phyloP scores from a whole-genome alignment of 805 yeast genomes.

The Candida wancherniae region DNA sequence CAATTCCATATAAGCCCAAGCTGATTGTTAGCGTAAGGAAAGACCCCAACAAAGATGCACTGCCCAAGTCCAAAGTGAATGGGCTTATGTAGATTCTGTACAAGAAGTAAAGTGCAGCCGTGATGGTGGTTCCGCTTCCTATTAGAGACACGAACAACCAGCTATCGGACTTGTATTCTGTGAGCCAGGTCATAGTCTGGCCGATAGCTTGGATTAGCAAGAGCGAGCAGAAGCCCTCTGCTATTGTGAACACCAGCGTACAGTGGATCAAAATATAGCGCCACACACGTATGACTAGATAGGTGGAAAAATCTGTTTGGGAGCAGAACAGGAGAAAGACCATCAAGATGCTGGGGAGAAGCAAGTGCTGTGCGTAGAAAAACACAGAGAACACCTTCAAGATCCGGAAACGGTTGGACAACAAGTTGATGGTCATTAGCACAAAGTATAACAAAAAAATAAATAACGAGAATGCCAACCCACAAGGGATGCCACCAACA shows the following conservation, averaged over 20 bases:
- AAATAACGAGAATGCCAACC: conserved; percentile 76
- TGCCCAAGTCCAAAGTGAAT: conserved; percentile 59
- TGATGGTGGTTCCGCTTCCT: conserved; percentile 67
- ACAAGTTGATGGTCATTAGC: conserved; percentile 66
- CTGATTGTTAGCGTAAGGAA: conserved; percentile 71
- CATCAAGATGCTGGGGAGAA: conserved; percentile 77
- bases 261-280: conserved; percentile 64
- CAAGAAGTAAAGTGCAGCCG: conserved; percentile 72
- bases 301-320: conserved; percentile 13
- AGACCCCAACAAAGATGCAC: conserved; percentile 84
- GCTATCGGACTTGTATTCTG: conserved; percentile 56
- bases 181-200: conserved; percentile 69
- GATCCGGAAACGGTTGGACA: conserved; percentile 39
- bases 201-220: conserved; percentile 91
- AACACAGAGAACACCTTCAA: conserved; percentile 45
- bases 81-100: conserved; percentile 80
- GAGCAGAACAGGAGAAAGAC: conserved; percentile 40
- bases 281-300: conserved; percentile 57
- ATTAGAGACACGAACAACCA: conserved; percentile 76
- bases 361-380: conserved; percentile 76
- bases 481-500: conserved; percentile 88
- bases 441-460: conserved; percentile 54
- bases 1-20: conserved; percentile 77
- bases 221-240: conserved; percentile 91
- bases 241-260: conserved; percentile 81